A percentile compares a stretch with the other conserved stretches of the same genome.
Conservation (phyloP, 257 asterid species). For the Paulownia fortunei region DNA sequence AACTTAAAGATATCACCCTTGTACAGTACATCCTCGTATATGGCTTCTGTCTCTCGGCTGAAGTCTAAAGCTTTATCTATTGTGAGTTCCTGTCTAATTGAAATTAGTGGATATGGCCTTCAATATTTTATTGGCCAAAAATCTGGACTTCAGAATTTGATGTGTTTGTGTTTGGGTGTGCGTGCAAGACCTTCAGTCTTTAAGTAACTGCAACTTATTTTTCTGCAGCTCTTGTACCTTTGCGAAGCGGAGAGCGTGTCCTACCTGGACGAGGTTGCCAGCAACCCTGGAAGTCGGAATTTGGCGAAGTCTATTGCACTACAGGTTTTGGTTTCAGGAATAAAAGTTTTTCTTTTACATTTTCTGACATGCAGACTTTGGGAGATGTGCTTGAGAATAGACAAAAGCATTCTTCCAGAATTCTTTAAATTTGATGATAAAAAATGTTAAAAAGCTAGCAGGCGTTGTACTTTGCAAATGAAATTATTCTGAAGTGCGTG, state of each 20-base stretch:
- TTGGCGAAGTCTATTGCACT: conserved; percentile 82
- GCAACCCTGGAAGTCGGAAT: conserved; percentile 65
- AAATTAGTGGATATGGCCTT: conserved; percentile 32
- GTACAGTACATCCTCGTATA: conserved; percentile 44
- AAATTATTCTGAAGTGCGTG: background rate
- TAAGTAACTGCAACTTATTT: conserved; percentile 26
- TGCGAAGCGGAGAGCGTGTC: conserved; percentile 93
- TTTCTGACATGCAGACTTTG: conserved; percentile 17
- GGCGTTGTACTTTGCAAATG: background rate
- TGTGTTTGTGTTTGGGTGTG: conserved; percentile 21
- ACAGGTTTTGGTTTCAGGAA: conserved; percentile 60
- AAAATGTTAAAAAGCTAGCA: background rate
- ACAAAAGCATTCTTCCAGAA: conserved; percentile 18
- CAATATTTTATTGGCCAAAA: background rate
- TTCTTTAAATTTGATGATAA: conserved; percentile 1
- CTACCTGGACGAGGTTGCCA: conserved; percentile 95
- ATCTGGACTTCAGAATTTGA: conserved; percentile 9
- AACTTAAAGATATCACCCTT: conserved; percentile 57
- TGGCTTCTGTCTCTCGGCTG: conserved; percentile 77
- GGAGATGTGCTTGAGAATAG: conserved; percentile 9
- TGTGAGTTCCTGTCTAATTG: conserved; percentile 62
- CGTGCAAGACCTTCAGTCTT: conserved; percentile 7
- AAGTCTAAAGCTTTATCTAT: conserved; percentile 87
- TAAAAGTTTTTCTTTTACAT: conserved; percentile 22
- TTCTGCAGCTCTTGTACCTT: conserved; percentile 85